These are phyloP conservation scores for Vigna hirtella DNA, from an alignment of 306 rosid species.

Conservation along the genomic window DNA sequence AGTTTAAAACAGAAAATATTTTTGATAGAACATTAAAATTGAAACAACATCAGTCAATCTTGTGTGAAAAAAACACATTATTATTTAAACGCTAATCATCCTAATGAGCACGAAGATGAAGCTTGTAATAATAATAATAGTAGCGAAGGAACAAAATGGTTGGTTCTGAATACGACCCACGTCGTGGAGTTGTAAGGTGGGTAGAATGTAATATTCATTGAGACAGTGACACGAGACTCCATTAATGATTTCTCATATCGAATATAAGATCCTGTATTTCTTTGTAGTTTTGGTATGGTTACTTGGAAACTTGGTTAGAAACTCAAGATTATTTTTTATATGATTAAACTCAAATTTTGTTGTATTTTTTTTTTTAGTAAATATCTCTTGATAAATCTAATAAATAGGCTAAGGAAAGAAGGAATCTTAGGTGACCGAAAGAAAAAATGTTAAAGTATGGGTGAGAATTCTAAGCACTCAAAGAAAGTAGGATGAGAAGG, in stretches of 20 bases:
- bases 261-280: background rate
- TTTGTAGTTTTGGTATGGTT: constrained; percentile 16
- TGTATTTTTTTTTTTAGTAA: too few relatives aligned
- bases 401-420: constrained; percentile 58
- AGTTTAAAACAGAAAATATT: background rate
- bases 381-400: too few relatives aligned
- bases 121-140: constrained; percentile 42
- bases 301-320: constrained; percentile 34
- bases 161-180: constrained; percentile 51
- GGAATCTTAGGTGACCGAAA: constrained; percentile 68
- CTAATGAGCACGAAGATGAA: constrained; percentile 43
- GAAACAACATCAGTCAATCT: background rate
- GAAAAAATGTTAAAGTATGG: constrained; percentile 51
- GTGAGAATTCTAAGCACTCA: constrained; percentile 46
- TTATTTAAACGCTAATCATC: constrained; percentile 7
- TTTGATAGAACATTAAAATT: background rate
- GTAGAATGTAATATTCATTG: constrained; percentile 42
- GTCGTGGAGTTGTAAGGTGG: constrained; percentile 43
- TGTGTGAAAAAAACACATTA: background rate
- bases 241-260: constrained; percentile 38
- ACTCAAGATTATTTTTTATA: background rate
- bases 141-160: constrained; percentile 39
- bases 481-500: constrained; percentile 39
- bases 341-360: too few relatives aligned
- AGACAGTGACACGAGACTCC: constrained; percentile 41